Conservation (phyloP, 129 eudicot genomes). For the Heracleum sosnowskyi region DNA sequence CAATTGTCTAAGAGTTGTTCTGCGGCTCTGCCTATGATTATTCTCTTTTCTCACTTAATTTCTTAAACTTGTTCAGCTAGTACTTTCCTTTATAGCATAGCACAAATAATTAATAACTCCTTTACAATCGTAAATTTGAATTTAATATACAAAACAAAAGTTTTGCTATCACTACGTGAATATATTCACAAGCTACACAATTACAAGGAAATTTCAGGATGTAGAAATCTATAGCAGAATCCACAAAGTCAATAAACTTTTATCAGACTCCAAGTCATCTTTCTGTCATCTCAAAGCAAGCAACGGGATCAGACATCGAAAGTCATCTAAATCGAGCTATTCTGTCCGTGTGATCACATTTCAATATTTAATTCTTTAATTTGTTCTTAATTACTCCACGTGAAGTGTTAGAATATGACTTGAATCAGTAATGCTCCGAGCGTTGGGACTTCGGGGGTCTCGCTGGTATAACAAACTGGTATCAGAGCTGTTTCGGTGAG, state of each 20-base stretch:
- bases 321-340: too few relatives aligned
- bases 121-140: background rate
- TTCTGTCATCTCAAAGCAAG: background rate
- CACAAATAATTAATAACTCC: background rate
- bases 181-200: background rate
- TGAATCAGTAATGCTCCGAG: too few relatives aligned
- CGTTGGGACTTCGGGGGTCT: too few relatives aligned
- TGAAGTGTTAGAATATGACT: too few relatives aligned
- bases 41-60: background rate
- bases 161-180: background rate
- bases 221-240: background rate
- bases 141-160: background rate
- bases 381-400: too few relatives aligned
- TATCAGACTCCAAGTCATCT: too few relatives aligned
- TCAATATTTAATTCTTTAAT: too few relatives aligned
- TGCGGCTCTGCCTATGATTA: background rate
- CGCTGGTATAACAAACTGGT: too few relatives aligned
- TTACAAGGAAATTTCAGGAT: background rate
- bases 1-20: background rate
- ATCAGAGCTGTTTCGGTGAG: too few relatives aligned
- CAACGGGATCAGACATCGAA: background rate
- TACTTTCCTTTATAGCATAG: background rate
- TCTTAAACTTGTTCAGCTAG: too few relatives aligned
- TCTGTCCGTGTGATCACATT: too few relatives aligned
- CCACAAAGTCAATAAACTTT: background rate